Evolutionary conservation across 2,329 filamentous ascomycete species (phyloP), one percentile per base, ranked within the genome.

Genomic region (Colletotrichum musae): DNA sequence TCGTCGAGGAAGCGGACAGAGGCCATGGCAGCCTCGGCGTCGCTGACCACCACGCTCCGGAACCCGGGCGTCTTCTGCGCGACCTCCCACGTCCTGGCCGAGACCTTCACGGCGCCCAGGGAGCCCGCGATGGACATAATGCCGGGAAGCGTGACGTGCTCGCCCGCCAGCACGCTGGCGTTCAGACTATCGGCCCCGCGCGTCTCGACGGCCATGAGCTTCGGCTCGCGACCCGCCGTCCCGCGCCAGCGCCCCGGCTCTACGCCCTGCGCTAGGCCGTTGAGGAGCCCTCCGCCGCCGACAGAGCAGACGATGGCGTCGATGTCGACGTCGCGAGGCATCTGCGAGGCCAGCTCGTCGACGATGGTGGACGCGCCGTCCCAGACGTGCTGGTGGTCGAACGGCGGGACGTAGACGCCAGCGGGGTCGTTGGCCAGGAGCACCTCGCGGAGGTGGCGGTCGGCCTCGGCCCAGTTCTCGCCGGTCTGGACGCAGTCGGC

Each of bases 1-100:
- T 97, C 94, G 72, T 98, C 93, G 10, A 93, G 91, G 71, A 98
- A 91, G 26, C 89, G 85, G 75, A 92, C 90, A 62, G 92, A 93
- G 3, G 91, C 94, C 80, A 91, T 88, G 21, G 93, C 94, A 0
- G 95, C 95, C 75, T 96, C 93, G 4, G 89, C 90, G 74, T 97
- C 94, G 2, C 85, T 86, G 9, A 96, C 83, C 0, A 94, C 91
- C 3, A 88, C 81, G 71, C 87, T 90, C 45, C 84, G 83, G 45
- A 87, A 78, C 1, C 82, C 78, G 2, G 79, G 72, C 2, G 54
- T 57, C 12, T 65, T 64, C 24, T 57, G 60, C 0, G 87, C 89
- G 79, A 93, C 91, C 72, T 90, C 86, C 80, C 92, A 93, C 0
- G 92, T 89, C 72, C 87, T 84, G 67, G 88, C 82, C 5, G 91